phyloP scores from a whole-genome alignment of 306 rosid genomes.

The Lathyrus aphaca region DNA sequence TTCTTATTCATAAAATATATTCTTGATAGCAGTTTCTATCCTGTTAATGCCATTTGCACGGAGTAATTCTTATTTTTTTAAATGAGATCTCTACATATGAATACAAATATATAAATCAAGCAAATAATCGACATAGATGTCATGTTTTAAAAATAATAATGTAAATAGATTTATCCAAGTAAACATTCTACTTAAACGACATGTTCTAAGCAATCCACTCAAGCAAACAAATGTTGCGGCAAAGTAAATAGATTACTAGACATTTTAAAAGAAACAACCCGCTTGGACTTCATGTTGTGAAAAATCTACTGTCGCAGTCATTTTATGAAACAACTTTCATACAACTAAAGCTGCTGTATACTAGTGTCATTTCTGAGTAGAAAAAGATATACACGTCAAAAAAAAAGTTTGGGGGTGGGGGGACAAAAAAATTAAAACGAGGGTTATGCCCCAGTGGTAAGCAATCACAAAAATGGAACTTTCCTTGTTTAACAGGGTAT shows the following conservation, averaged over 20 bases:
- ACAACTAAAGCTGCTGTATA: not conserved
- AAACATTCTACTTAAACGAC: not conserved
- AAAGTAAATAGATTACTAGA: not conserved
- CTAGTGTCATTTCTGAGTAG: slow-evolving; percentile 4
- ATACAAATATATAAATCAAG: not conserved
- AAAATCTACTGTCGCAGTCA: not conserved
- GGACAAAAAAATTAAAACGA: slow-evolving; percentile 26
- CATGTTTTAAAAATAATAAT: not conserved
- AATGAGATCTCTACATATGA: not conserved
- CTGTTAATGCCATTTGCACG: too few species aligned
- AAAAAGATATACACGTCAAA: slow-evolving; percentile 30
- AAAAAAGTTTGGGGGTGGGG: not conserved
- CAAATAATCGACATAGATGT: not conserved
- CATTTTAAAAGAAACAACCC: not conserved
- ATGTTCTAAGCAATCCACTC: not conserved
- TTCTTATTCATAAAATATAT: too few species aligned
- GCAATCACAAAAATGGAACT: slow-evolving; percentile 45
- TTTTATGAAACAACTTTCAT: not conserved
- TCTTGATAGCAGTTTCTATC: too few species aligned
- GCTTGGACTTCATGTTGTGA: not conserved
- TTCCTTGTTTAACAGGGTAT: slow-evolving; percentile 4
- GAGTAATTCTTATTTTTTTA: too few species aligned
- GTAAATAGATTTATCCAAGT: not conserved
- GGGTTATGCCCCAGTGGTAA: slow-evolving; percentile 27
- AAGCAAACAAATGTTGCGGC: not conserved